Percentiles rank a stretch among this genome's conserved stretches.
These are phyloP conservation scores for Ambrosiella beaveri DNA, from an alignment of 2,329 filamentous ascomycete genomes.

Conservation along the genomic window DNA sequence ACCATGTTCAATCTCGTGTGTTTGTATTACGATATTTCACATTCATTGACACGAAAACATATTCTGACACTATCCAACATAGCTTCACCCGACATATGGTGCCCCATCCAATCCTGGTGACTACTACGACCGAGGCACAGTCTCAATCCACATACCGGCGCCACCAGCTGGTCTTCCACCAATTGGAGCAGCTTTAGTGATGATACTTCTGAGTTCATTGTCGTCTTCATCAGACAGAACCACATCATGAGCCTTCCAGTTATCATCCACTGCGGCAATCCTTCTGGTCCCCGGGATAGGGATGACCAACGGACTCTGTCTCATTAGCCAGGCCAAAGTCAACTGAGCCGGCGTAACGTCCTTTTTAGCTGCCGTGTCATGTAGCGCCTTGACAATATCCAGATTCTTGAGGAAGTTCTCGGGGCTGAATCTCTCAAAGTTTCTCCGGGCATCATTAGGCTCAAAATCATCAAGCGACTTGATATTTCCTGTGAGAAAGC, in stretches of 20 bases:
- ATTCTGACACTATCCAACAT: too few species aligned
- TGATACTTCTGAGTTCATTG: constrained; percentile 16
- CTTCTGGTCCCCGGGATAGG: constrained; percentile 38
- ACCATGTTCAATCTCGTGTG: too few species aligned
- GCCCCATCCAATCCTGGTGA: too few species aligned
- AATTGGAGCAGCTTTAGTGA: neutral
- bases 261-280: constrained; percentile 30
- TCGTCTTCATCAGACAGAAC: constrained; percentile 21
- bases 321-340: constrained; percentile 44
- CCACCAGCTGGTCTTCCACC: neutral
- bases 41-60: too few species aligned
- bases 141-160: neutral
- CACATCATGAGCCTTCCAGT: constrained; percentile 21
- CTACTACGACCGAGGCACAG: neutral
- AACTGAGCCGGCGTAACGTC: constrained; percentile 41
- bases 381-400: constrained; percentile 32
- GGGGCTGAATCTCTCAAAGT: constrained; percentile 16
- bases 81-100: too few species aligned
- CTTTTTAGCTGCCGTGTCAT: constrained; percentile 27
- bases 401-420: constrained; percentile 30
- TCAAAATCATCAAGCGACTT: constrained; percentile 28
- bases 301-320: constrained; percentile 41
- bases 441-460: constrained; percentile 15
- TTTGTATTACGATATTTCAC: too few species aligned
- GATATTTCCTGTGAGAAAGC: constrained; percentile 35